Evolutionary conservation across 2,329 filamentous ascomycete species (phyloP), one percentile per base, ranked within the genome.

Genomic region (Tolypocladium ovalisporum): DNA sequence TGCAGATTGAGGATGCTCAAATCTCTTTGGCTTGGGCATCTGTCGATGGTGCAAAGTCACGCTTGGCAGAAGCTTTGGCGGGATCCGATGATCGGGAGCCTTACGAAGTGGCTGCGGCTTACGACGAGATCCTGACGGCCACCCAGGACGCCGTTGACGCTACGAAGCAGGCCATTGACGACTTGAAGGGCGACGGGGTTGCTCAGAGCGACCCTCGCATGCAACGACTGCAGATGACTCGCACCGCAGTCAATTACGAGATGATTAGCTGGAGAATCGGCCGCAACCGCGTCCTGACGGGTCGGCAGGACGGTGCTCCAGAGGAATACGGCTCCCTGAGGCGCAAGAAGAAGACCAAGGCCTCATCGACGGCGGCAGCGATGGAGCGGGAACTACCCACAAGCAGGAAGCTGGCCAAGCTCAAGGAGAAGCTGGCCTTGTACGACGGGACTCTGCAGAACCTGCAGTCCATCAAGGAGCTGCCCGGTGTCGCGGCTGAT

Each of bases 251-350:
- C 57, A 96, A 94, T 71, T 97, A 96, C 70, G 89, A 90, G 63
- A 84, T 97, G 72, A 88, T 99, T 57, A 92, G 90, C 67, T 97
- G 92, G 92, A 83, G 94, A 70, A 89, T 97, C 62, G 93, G 93
- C 32, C 86, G 94, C 53, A 97, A 99, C 71, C 82, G 94, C 56
- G 87, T 96, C 0, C 76, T 99, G 60, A 89, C 90, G 55, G 92
- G 93, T n/a, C 76, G 82, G 8, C 80, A 88, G 56, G 93, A 97
- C 64, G 93, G 93, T 3, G 80, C 89, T 19, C 71, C 80, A 19
- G 71, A 81, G 24, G 78, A 80, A 22, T 79, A 79, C 58, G 75
- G 73, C 4, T 70, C 71, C 2, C 73, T 72, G 51, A 77, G 76
- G 61, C 81, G 82, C 61, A 83, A 83, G 66, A 83, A 79, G 66